These are phyloP conservation scores for Cicer bijugum DNA, from an alignment of 306 rosid species.

Conservation along the genomic window DNA sequence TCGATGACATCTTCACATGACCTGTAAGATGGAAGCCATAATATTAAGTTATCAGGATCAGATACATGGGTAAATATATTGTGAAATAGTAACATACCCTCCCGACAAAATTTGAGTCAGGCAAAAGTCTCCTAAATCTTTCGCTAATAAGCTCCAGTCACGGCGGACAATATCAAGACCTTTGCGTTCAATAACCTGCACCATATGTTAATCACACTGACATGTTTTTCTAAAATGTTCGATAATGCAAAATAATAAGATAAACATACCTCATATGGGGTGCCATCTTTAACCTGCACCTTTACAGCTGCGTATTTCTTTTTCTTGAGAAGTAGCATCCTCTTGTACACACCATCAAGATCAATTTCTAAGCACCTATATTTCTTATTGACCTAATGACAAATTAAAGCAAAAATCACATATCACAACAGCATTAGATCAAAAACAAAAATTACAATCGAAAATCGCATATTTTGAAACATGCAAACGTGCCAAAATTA, in stretches of 20 bases:
- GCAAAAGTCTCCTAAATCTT: slow-evolving; percentile 95
- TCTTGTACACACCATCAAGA: slow-evolving; percentile 92
- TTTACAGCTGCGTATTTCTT: slow-evolving; percentile 96
- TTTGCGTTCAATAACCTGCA: slow-evolving; percentile 92
- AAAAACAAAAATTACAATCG: slow-evolving; percentile 31
- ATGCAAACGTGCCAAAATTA: slow-evolving; percentile 26
- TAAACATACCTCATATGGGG: slow-evolving; percentile 71
- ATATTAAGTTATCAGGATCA: slow-evolving; percentile 9
- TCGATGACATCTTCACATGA: slow-evolving; percentile 94
- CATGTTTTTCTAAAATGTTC: slow-evolving; percentile 34
- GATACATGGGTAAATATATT: slow-evolving; percentile 37
- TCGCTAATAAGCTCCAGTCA: slow-evolving; percentile 95
- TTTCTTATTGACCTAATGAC: slow-evolving; percentile 84
- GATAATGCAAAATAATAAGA: slow-evolving; percentile 14
- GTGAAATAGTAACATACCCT: slow-evolving; percentile 65
- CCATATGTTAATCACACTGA: slow-evolving; percentile 27
- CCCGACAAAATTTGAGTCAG: slow-evolving; percentile 88
- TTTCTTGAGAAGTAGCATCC: slow-evolving; percentile 98
- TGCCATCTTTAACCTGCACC: slow-evolving; percentile 72
- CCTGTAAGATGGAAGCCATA: slow-evolving; percentile 51
- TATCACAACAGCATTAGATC: slow-evolving; percentile 5
- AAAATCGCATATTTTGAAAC: slow-evolving; percentile 23
- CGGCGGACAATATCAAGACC: slow-evolving; percentile 99
- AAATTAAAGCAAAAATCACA: slow-evolving; percentile 45
- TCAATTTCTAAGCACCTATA: slow-evolving; percentile 91